These are phyloP conservation scores for Sarcocystis neurona DNA, from an alignment of 169 alveolate genomes.

Conservation along the genomic window DNA sequence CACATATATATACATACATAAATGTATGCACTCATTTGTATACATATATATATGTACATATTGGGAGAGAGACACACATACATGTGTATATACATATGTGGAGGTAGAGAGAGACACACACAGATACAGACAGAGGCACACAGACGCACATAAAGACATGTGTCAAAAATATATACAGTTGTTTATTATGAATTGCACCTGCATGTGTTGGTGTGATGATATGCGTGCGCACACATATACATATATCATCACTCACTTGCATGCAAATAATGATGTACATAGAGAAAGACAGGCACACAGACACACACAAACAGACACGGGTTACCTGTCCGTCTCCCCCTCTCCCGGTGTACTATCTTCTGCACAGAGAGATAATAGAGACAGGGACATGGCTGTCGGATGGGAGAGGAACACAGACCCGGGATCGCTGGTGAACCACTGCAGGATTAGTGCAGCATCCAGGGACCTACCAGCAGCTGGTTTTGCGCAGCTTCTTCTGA, in stretches of 20 bases:
- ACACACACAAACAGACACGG: background rate
- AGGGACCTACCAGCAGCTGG: no score
- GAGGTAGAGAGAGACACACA: background rate
- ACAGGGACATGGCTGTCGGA: no score
- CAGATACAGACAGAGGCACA: background rate
- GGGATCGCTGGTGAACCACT: no score
- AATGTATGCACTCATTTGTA: no score
- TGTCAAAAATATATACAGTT: background rate
- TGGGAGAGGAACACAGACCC: no score
- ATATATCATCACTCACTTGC: no score
- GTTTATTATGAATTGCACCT: background rate
- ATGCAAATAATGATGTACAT: background rate
- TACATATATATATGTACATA: no score
- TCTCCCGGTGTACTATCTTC: background rate
- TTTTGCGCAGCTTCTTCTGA: no score
- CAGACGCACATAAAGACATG: background rate
- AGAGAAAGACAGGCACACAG: background rate
- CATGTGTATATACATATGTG: no score
- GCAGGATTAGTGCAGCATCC: no score
- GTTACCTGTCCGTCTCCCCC: background rate
- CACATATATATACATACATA: no score
- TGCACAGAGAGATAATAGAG: background rate
- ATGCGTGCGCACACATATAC: background rate
- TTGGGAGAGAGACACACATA: no score
- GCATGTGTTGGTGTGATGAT: background rate